Percentiles rank a stretch among this genome's conserved stretches.
Conservation (phyloP, 225 moss, liverwort and hornwort species). For the Polytrichum commune region DNA sequence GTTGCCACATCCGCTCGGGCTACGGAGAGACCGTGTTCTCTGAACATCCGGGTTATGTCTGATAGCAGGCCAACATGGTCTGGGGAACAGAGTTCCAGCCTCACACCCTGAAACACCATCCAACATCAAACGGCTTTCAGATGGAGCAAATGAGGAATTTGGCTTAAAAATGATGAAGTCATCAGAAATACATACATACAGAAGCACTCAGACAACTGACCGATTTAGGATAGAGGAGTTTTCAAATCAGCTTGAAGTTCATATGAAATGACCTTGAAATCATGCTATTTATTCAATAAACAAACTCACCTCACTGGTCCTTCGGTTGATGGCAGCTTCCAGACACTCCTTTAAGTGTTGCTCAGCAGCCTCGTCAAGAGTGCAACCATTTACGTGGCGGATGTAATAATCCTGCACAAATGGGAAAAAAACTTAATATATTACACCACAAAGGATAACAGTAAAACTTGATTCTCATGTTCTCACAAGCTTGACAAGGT, state of each 20-base stretch:
- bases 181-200: too few species aligned
- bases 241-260: too few species aligned
- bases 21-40: conserved; percentile 50
- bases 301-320: conserved; percentile 35
- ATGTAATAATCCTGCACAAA: conserved; percentile 40
- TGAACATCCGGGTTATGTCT: conserved; percentile 43
- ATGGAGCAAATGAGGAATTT: too few species aligned
- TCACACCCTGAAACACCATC: conserved; percentile 30
- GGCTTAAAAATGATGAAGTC: too few species aligned
- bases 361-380: conserved; percentile 32
- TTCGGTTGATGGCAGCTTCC: conserved; percentile 48
- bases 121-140: too few species aligned
- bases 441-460: too few species aligned
- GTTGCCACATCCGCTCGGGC: conserved; percentile 51
- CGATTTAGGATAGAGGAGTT: neutral
- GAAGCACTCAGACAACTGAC: too few species aligned
- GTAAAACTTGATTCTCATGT: too few species aligned
- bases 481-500: too few species aligned
- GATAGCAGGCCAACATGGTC: conserved; percentile 49
- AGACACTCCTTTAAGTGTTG: conserved; percentile 37
- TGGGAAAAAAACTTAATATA: too few species aligned
- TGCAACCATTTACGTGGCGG: conserved; percentile 43
- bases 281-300: too few species aligned
- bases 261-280: too few species aligned
- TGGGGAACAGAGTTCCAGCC: conserved; percentile 43